Conservation (phyloP, 768 basidiomycete genomes). For the Kwoniella sp. region DNA sequence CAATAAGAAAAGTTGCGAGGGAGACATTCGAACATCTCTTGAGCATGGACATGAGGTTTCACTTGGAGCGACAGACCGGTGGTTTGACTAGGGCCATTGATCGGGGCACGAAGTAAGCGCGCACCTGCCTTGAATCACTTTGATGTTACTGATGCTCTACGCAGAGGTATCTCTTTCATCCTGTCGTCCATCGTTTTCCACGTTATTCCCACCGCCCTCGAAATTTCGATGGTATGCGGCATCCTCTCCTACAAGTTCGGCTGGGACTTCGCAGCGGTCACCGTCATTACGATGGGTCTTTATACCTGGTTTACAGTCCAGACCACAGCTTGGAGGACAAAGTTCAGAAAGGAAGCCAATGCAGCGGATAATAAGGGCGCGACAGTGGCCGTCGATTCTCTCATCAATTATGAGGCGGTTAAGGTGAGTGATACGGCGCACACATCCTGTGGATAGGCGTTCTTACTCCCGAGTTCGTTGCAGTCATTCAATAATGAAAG, state of each 20-base stretch:
- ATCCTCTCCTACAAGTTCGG: conserved; percentile 99
- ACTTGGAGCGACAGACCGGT: conserved; percentile 87
- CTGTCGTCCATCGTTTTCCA: conserved; percentile 89
- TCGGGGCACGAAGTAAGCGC: conserved; percentile 83
- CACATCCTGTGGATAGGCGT: background rate
- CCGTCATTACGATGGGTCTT: conserved; percentile 71
- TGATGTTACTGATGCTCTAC: background rate
- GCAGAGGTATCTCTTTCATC: conserved; percentile 91
- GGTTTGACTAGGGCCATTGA: conserved; percentile 95
- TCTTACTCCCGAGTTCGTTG: background rate
- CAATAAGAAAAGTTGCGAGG: conserved; percentile 89
- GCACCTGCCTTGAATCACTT: background rate
- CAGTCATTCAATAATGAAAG: conserved; percentile 97
- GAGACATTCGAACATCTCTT: conserved; percentile 92
- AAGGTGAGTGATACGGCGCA: conserved; percentile 59
- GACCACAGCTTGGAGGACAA: conserved; percentile 96
- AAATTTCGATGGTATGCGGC: conserved; percentile 94
- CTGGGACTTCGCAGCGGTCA: conserved; percentile 92
- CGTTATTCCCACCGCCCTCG: conserved; percentile 89
- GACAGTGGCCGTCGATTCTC: conserved; percentile 83
- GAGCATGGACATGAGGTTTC: conserved; percentile 84
- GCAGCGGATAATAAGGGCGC: conserved; percentile 95
- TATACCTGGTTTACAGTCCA: conserved; percentile 97
- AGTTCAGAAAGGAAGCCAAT: conserved; percentile 90
- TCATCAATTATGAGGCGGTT: conserved; percentile 98